These are phyloP conservation scores for Hypoxylon sp. DNA, from an alignment of 2,329 filamentous ascomycete genomes.

Conservation along the genomic window DNA sequence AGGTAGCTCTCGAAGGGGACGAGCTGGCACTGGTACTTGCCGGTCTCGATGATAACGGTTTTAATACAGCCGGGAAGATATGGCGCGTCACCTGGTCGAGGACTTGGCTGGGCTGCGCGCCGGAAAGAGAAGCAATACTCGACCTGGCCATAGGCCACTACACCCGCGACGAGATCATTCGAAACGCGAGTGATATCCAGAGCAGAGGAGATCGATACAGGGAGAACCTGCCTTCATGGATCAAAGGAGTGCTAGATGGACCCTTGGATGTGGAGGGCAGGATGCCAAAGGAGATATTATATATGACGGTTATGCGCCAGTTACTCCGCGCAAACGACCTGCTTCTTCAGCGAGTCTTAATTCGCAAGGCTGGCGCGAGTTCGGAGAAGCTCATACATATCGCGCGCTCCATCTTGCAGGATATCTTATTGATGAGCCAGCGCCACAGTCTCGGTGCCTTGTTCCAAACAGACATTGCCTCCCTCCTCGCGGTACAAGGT, in stretches of 20 bases:
- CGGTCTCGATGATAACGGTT: slow-evolving; percentile 43
- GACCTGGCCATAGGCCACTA: slow-evolving; percentile 46
- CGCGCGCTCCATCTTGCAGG: slow-evolving; percentile 44
- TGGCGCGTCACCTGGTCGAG: slow-evolving; percentile 40
- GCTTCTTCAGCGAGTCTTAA: slow-evolving; percentile 46
- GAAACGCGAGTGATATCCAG: slow-evolving; percentile 38
- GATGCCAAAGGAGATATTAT: slow-evolving; percentile 39
- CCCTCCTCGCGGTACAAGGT: slow-evolving; percentile 45
- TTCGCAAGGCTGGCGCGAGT: slow-evolving; percentile 46
- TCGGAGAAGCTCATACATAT: slow-evolving; percentile 44
- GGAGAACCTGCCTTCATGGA: slow-evolving; percentile 39
- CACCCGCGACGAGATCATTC: slow-evolving; percentile 44
- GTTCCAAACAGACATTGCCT: slow-evolving; percentile 43
- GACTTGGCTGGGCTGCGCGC: slow-evolving; percentile 39
- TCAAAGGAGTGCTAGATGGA: slow-evolving; percentile 37
- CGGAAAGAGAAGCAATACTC: slow-evolving; percentile 47
- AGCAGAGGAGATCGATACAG: slow-evolving; percentile 37
- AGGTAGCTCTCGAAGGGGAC: slow-evolving; percentile 40
- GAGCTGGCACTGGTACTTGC: slow-evolving; percentile 40
- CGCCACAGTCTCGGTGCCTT: slow-evolving; percentile 44
- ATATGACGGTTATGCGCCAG: slow-evolving; percentile 37
- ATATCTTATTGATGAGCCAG: slow-evolving; percentile 45
- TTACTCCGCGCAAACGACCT: slow-evolving; percentile 42
- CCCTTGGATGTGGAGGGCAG: slow-evolving; percentile 31
- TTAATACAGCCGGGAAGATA: slow-evolving; percentile 37